These are phyloP conservation scores for Cryphonectria naterciae DNA, from an alignment of 2,329 filamentous ascomycete species.

Conservation along the genomic window DNA sequence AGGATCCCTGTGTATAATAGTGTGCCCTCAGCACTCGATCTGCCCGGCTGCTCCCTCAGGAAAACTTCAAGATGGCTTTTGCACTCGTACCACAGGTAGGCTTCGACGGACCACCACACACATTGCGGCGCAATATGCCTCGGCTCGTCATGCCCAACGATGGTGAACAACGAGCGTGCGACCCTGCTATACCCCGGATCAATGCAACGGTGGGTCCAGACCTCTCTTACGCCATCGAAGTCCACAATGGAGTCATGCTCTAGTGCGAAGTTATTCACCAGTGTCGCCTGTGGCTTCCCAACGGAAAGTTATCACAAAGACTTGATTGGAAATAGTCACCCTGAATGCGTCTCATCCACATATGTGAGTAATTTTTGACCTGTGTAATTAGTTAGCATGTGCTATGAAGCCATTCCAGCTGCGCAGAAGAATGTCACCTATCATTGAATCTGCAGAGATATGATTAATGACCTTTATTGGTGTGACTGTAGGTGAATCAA, in stretches of 20 bases:
- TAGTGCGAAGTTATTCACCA: slow-evolving; percentile 12
- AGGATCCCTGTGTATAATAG: not conserved
- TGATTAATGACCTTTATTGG: not conserved
- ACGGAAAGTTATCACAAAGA: not conserved
- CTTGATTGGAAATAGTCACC: not conserved
- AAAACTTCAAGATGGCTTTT: slow-evolving; percentile 6
- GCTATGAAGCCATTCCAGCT: not conserved
- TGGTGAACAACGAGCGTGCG: no score
- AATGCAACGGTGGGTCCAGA: slow-evolving; percentile 7
- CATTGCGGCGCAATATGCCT: not conserved
- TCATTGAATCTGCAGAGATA: not conserved
- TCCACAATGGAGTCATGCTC: slow-evolving; percentile 27
- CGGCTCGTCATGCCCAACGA: no score
- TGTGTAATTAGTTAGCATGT: not conserved
- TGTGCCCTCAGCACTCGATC: slow-evolving; percentile 1
- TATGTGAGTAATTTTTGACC: not conserved
- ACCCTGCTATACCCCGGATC: slow-evolving; percentile 25
- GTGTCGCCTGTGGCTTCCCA: not conserved
- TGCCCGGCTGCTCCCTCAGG: slow-evolving; percentile 8
- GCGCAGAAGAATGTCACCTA: not conserved
- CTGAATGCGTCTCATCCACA: not conserved
- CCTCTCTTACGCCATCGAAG: slow-evolving; percentile 23
- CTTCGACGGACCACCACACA: not conserved
- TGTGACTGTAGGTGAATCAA: not conserved
- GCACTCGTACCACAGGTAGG: not conserved